Percentiles rank a stretch among this genome's conserved stretches.
phyloP scores from a whole-genome alignment of 176 grass and related monocot species.

The Hordeum marinum region DNA sequence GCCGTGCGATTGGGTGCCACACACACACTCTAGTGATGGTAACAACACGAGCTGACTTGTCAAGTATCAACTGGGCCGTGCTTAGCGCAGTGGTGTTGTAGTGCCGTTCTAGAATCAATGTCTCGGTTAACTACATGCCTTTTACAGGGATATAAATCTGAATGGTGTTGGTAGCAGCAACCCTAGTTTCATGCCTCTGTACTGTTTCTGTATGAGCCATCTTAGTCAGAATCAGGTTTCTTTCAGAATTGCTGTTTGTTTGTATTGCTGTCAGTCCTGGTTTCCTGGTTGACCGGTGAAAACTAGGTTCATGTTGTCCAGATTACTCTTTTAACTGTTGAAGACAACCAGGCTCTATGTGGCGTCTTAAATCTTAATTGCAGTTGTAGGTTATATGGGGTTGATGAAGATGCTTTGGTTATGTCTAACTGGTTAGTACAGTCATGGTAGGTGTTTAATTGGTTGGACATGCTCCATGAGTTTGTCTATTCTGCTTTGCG shows the following conservation, averaged over 20 bases:
- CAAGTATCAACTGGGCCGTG: neutral
- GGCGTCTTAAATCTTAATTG: too few species aligned
- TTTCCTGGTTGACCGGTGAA: neutral
- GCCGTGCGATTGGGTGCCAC: neutral
- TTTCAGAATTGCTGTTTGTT: neutral
- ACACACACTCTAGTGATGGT: neutral
- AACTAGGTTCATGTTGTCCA: constrained; percentile 7
- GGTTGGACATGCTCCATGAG: constrained; percentile 7
- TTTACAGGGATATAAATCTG: neutral
- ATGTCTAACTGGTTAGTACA: constrained; percentile 6
- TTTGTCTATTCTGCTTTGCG: constrained; percentile 21
- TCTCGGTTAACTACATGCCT: neutral
- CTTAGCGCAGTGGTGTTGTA: neutral
- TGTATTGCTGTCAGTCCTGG: neutral
- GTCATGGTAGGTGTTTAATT: neutral
- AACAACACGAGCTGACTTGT: neutral
- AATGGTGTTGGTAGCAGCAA: neutral
- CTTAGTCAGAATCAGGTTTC: constrained; percentile 8
- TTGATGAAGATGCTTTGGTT: neutral
- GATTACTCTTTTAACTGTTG: constrained; percentile 8
- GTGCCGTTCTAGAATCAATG: neutral
- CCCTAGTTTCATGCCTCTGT: neutral
- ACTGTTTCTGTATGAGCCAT: neutral
- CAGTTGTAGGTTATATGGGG: neutral
- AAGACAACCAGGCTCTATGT: neutral